Conservation (phyloP, 2,329 filamentous ascomycete species). For the Thelonectria discophora region DNA sequence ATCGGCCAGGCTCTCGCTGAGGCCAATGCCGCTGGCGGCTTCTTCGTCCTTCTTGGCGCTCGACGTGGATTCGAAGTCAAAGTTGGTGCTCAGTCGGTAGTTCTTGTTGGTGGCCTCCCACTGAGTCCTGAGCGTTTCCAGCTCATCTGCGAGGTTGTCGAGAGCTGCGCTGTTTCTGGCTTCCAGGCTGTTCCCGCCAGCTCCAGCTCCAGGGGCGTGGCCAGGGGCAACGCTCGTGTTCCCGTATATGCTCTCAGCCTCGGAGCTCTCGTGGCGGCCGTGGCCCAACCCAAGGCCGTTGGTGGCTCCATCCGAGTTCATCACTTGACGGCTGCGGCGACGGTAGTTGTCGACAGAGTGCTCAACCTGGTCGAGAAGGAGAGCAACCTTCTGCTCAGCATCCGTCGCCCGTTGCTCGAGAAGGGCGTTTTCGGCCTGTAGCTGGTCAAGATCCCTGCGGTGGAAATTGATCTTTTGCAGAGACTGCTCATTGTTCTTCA, state of each 20-base stretch:
- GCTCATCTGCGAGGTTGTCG: constrained; percentile 89
- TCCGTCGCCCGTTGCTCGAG: constrained; percentile 87
- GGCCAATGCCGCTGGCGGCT: constrained; percentile 51
- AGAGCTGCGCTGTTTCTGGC: constrained; percentile 73
- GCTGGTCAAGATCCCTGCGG: constrained; percentile 77
- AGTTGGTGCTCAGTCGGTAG: constrained; percentile 88
- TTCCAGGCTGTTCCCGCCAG: constrained; percentile 45
- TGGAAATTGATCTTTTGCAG: constrained; percentile 66
- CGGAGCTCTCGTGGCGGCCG: constrained; percentile 64
- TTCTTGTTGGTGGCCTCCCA: constrained; percentile 98
- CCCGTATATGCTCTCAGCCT: constrained; percentile 70
- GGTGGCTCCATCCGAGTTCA: constrained; percentile 55
- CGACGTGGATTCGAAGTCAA: constrained; percentile 76
- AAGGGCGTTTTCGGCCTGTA: constrained; percentile 82
- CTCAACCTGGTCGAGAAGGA: constrained; percentile 94
- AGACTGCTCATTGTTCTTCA: constrained; percentile 62
- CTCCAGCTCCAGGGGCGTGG: constrained; percentile 39
- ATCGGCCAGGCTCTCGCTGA: constrained; percentile 78
- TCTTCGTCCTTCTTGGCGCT: constrained; percentile 56
- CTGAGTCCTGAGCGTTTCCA: constrained; percentile 87
- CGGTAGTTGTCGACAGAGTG: constrained; percentile 94
- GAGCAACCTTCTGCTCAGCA: constrained; percentile 90
- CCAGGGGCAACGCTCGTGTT: constrained; percentile 27
- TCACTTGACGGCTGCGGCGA: constrained; percentile 72
- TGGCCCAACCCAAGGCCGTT: constrained; percentile 55